Conservation (phyloP, 495 filamentous ascomycete species). For the Tuber umbilicatum region DNA sequence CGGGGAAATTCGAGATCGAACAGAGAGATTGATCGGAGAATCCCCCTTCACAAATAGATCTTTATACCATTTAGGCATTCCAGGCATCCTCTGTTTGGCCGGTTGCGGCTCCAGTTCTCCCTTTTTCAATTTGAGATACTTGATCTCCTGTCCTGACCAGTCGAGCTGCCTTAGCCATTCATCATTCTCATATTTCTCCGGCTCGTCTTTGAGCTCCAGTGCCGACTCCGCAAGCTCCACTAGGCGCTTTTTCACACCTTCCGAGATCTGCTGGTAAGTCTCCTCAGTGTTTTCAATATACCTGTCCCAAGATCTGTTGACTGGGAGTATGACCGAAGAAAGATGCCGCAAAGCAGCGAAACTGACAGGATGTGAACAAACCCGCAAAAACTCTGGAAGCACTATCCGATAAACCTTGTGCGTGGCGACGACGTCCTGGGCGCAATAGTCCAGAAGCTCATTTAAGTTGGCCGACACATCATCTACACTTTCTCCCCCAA, state of each 20-base stretch:
- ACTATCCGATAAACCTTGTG: constrained; percentile 88
- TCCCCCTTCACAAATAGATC: constrained; percentile 66
- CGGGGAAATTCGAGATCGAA: constrained; percentile 81
- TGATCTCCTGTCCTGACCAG: constrained; percentile 87
- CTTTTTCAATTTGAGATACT: constrained; percentile 57
- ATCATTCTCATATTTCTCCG: constrained; percentile 63
- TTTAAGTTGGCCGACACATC: constrained; percentile 64
- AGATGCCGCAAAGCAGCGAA: constrained; percentile 90
- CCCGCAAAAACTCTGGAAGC: constrained; percentile 76
- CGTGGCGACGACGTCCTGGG: constrained; percentile 85
- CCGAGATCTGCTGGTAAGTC: constrained; percentile 70
- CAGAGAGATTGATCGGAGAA: constrained; percentile 64
- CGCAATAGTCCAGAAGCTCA: constrained; percentile 88
- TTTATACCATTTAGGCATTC: constrained; percentile 95
- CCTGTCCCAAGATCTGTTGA: constrained; percentile 75
- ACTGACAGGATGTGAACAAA: constrained; percentile 93
- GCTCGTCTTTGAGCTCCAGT: constrained; percentile 60
- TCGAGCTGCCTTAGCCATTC: constrained; percentile 90
- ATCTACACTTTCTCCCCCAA: constrained; percentile 70
- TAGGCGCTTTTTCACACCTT: constrained; percentile 67
- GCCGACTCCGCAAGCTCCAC: constrained; percentile 67
- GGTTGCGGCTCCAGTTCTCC: constrained; percentile 72
- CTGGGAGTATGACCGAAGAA: constrained; percentile 83
- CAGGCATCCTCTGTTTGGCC: constrained; percentile 82
- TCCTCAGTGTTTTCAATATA: constrained; percentile 77